phyloP scores from a whole-genome alignment of 2,329 filamentous ascomycete genomes.

The Phaeosphaeriaceae sp. region DNA sequence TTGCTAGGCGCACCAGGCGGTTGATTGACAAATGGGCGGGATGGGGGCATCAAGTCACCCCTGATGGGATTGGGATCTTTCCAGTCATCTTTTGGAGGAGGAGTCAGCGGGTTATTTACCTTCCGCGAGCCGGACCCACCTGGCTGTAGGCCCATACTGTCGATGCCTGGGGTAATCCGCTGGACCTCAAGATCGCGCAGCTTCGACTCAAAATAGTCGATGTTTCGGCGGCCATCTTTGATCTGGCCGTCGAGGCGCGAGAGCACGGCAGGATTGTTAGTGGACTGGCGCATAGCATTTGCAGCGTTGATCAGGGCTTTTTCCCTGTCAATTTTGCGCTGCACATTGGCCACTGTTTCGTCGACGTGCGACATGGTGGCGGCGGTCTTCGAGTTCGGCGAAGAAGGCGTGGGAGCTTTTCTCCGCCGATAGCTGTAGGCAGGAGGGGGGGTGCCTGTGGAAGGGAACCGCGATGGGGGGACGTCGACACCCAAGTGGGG shows the following conservation, averaged over 20 bases:
- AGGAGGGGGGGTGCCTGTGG: slow-evolving; percentile 35
- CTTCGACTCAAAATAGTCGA: slow-evolving; percentile 94
- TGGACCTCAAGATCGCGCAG: slow-evolving; percentile 87
- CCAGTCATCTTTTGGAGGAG: slow-evolving; percentile 75
- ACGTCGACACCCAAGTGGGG: slow-evolving; percentile 36
- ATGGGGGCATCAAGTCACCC: slow-evolving; percentile 76
- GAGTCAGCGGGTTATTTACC: slow-evolving; percentile 52
- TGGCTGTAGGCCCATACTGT: slow-evolving; percentile 68
- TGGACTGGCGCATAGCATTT: slow-evolving; percentile 93
- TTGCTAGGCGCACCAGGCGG: slow-evolving; percentile 69
- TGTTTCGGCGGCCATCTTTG: slow-evolving; percentile 88
- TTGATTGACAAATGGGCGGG: slow-evolving; percentile 77
- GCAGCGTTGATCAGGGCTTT: slow-evolving; percentile 93
- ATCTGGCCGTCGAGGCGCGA: slow-evolving; percentile 93
- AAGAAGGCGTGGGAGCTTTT: slow-evolving; percentile 30
- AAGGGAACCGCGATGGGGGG: slow-evolving; percentile 23
- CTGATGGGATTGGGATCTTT: slow-evolving; percentile 67
- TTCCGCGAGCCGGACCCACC: slow-evolving; percentile 49
- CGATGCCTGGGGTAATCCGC: slow-evolving; percentile 71
- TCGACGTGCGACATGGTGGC: slow-evolving; percentile 63
- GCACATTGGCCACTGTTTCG: slow-evolving; percentile 76
- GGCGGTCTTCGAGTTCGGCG: slow-evolving; percentile 19
- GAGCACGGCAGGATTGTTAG: slow-evolving; percentile 89
- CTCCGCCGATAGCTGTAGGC: slow-evolving; percentile 34
- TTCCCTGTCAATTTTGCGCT: slow-evolving; percentile 97